A percentile compares a stretch with the other conserved stretches of the same genome.
phyloP scores from a whole-genome alignment of 2,329 filamentous ascomycete species.

The Trichoderma endophyticum region DNA sequence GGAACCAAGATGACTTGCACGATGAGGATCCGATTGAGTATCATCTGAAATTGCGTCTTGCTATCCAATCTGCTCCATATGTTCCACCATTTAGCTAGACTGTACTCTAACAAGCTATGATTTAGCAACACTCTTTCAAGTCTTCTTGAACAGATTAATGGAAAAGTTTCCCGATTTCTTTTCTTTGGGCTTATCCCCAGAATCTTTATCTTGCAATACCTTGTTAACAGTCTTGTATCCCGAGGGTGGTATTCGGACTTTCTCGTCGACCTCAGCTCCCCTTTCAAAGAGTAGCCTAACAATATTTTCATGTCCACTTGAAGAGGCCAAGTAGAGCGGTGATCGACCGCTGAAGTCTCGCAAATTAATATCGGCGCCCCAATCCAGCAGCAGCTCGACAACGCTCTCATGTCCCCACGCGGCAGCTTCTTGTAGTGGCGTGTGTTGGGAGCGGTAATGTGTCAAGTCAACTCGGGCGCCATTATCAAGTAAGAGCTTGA shows the following conservation, averaged over 20 bases:
- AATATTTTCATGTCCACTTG: neutral
- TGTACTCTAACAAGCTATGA: neutral
- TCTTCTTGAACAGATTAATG: neutral
- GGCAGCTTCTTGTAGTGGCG: neutral
- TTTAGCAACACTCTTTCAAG: neutral
- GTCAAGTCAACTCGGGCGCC: neutral
- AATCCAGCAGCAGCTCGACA: neutral
- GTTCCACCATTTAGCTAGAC: neutral
- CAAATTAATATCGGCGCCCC: neutral
- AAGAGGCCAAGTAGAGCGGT: neutral
- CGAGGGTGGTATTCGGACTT: neutral
- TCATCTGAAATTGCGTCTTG: neutral
- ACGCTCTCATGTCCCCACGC: neutral
- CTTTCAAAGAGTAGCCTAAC: neutral
- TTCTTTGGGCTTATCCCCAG: neutral
- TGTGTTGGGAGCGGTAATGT: neutral
- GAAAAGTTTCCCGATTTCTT: neutral
- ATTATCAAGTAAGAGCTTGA: neutral
- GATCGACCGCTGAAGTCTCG: neutral
- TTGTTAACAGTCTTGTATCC: neutral
- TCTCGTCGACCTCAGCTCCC: neutral
- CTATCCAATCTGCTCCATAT: neutral
- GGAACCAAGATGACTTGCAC: conserved; percentile 8
- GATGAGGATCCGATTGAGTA: neutral
- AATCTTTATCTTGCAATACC: neutral